These are phyloP conservation scores for Sugiyamaella castrensis DNA, from an alignment of 1,139 yeast species.

Conservation along the genomic window DNA sequence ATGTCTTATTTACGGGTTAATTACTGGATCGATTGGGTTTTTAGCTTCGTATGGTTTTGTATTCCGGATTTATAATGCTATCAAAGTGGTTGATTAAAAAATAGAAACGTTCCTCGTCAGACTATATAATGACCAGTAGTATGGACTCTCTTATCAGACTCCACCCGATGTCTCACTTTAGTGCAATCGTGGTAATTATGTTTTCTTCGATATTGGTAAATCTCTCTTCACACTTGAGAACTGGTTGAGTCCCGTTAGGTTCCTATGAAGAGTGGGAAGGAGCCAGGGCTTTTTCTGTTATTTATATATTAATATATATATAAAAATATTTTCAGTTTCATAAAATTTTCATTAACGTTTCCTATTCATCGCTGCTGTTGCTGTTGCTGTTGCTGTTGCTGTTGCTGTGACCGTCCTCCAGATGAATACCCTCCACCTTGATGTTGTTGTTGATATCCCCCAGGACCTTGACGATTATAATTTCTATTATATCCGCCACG, in stretches of 20 bases:
- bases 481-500: slow-evolving; percentile 30
- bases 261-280: no score
- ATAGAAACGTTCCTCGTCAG: no score
- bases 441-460: slow-evolving; percentile 2
- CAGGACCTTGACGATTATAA: slow-evolving; percentile 12
- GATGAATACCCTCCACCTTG: slow-evolving; percentile 1
- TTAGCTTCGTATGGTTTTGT: slow-evolving; percentile 61
- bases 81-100: slow-evolving; percentile 37
- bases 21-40: slow-evolving; percentile 75
- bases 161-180: no score
- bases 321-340: no score
- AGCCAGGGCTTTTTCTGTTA: no score
- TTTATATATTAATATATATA: no score
- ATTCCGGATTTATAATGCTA: slow-evolving; percentile 54
- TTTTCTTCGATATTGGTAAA: no score
- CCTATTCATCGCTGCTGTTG: slow-evolving; percentile 20
- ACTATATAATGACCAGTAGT: no score
- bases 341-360: slow-evolving; percentile 13
- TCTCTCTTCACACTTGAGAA: no score
- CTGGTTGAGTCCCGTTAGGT: no score
- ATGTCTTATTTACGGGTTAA: slow-evolving; percentile 59
- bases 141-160: no score
- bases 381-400: slow-evolving; percentile 27
- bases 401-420: slow-evolving; percentile 6
- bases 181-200: no score